Evolutionary conservation across 192 early-diverging fungal genomes (phyloP).

Genomic region (Obelidium mucronatum): DNA sequence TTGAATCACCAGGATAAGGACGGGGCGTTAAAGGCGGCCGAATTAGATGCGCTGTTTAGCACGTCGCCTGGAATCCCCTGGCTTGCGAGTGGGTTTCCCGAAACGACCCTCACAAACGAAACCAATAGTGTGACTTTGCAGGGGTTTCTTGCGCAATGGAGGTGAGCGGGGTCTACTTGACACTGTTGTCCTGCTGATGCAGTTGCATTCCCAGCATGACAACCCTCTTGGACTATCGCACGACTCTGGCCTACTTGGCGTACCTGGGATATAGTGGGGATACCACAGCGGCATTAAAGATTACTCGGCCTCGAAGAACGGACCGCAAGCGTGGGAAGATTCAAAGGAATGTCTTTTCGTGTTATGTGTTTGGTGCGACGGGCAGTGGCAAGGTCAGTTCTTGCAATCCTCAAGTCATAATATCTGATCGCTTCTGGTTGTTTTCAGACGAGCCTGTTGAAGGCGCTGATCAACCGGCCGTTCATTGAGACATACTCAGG

Average conservation of each 20-base stretch:
- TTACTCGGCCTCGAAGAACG: slow-evolving; percentile 71
- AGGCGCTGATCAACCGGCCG: slow-evolving; percentile 85
- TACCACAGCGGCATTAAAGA: slow-evolving; percentile 84
- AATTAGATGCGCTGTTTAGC: slow-evolving; percentile 87
- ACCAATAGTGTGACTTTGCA: slow-evolving; percentile 91
- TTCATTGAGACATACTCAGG: slow-evolving; percentile 79
- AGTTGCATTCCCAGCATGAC: slow-evolving; percentile 78
- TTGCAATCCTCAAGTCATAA: neutral
- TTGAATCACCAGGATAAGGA: slow-evolving; percentile 98
- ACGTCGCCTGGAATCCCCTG: slow-evolving; percentile 95
- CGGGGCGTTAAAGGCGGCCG: slow-evolving; percentile 85
- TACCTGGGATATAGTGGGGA: slow-evolving; percentile 97
- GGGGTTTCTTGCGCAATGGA: slow-evolving; percentile 99
- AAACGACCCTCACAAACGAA: slow-evolving; percentile 88
- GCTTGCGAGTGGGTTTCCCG: slow-evolving; percentile 83
- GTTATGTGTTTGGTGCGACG: slow-evolving; percentile 94
- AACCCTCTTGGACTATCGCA: slow-evolving; percentile 88
- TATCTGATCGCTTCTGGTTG: neutral
- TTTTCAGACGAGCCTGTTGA: slow-evolving; percentile 76
- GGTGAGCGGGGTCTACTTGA: slow-evolving; percentile 51
- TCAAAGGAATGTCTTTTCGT: slow-evolving; percentile 89
- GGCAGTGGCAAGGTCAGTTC: slow-evolving; percentile 85
- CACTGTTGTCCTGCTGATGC: neutral
- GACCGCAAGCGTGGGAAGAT: slow-evolving; percentile 84
- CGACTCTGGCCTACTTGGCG: slow-evolving; percentile 92